Evolutionary conservation across 805 yeast species (phyloP), one percentile per base, ranked within the genome.

Genomic region (Yarrowia bubula): DNA sequence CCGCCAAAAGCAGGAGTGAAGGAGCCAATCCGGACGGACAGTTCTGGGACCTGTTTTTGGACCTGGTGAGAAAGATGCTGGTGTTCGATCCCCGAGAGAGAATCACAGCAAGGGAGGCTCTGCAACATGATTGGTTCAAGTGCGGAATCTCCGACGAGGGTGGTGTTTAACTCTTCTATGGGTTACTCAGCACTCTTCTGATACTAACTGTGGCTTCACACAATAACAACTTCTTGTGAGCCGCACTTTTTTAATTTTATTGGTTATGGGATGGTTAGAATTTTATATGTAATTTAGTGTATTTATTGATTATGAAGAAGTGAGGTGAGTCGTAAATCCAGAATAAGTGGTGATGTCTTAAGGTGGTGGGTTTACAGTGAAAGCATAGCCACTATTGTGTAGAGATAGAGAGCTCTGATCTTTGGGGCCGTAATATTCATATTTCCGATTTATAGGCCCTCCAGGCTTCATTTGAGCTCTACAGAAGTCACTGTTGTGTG

Each of bases 1-100:
- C 41, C 31, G 67, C 70, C 14, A 65, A 44, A 35, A 14, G 63
- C 33, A 58, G 66, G 70, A 79, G 86, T 76, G 47, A 61, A 13
- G 65, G 57, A 10, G 43, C 57, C n/a, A 48, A 39, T 3, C 47
- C 65, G 11, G 55, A 61, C 9, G 39, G 57, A 11, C 88, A 88
- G 50, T 91, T 91, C 75, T 92, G 98, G 97, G 88, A 84, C 79
- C 83, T 83, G 75, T 92, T 92, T 74, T 77, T 81, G 61, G 96
- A 90, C 74, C 78, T 90, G 69, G 77, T 89, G 68, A 83, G 81
- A 67, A 82, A 81, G 69, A 80, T 90, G 71, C 83, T 90, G 67
- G 85, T 82, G 33, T 87, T 86, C 70, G 90, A 90, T 71, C 96
- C 96, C 1, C 73, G 80, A 2, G 80, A 86, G 71, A 79, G 96